Base-by-base conservation (phyloP, 345 rosid species). In the Euphorbia pulcherrima region DNA sequence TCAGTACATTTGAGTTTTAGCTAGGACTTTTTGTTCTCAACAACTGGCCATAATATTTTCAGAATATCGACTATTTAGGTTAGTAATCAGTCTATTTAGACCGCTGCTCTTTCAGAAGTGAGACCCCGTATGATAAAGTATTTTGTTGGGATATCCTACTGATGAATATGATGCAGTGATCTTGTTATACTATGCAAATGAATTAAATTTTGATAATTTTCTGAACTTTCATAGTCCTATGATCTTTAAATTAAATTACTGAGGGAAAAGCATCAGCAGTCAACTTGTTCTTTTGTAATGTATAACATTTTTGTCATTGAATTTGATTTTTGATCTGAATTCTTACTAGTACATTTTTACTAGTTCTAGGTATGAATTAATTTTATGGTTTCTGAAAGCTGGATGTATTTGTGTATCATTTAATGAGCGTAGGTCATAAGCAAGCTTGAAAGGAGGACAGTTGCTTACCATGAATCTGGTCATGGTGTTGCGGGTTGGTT, bases 401-500 rank as follows among this genome's bases (percentile, higher is more conserved):
- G 55, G 55, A 47, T 17, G 17, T 64, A 35, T 68, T n/a, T n/a
- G n/a, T n/a, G 1, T 8, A 30, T 20, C 24, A 54, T 13, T 47
- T 55, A 57, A n/a, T 23, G 28, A 35, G 17, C 18, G 12, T 48
- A 88, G 96, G 97, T 93, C 47, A 91, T 91, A 78, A 94, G 99
- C 84, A 89, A 86, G 77, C 79, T 87, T 57, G 97, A 94, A 73
- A 86, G 97, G 21, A 84, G 85, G 62, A 94, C 96, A 18, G 99
- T 89, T 74, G 96, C 96, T 4, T 94, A 89, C 79, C 99, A 94
- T 72, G 99, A 94, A 79, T 86, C 99, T 51, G 97, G 99, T 24
- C 97, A 94, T 48, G 99, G 96, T 57, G 95, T 94, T 66, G 71
- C 90, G 54, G 93, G 99, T 41, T 94, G 99, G 97, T 91, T 94